Evolutionary conservation across 371 early-diverging fungal genomes (phyloP), one percentile per base, ranked within the genome.

Genomic region (Chytridium lagenaria): DNA sequence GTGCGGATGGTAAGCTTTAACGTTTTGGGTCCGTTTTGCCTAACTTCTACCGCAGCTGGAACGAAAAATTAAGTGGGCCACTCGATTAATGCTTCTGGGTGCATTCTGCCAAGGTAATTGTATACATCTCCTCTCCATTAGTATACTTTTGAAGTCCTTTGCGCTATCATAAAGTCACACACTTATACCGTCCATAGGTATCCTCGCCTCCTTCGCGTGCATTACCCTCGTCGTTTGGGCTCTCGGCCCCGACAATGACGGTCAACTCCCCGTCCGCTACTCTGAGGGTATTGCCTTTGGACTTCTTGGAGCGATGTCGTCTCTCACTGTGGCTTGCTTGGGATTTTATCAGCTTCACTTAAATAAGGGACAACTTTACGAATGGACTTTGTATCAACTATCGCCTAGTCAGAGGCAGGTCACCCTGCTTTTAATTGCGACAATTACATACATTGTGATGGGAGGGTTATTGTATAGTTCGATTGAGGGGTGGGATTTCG

Each of bases 61-160:
- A 72, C 75, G 75, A 71, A 85, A 85, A 73, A 83, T 85, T 74
- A 85, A 85, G 67, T 83, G 84, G 84, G 74, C 74, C 44, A 83
- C 85, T 7, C 72, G 85, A 22, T 65, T 85, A 16, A 68, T 75
- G 38, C 80, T 82, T n/a, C 15, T 72, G 34, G 84, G 85, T 1
- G 50, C 82, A 0, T 67, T 71, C 19, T 51, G 49, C 19, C 85
- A 85, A 76, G 84, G 83, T 68, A 55, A 55, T 23, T 15, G 26
- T 52, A n/a, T 26, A 38, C 57, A 44, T 55, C 26, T 30, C 22
- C 57, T 23, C 30, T 26, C 57, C 57, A 16, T 55, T 23, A 26
- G 16, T 23, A 30, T 44, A 7, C 57, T 19, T 55, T 30, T 55
- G 57, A 26, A 26, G 26, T 16, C 52, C 39, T 38, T 52, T 66